These are phyloP conservation scores for Ceratobasidium sp. DNA, from an alignment of 1,284 basidiomycete species.

Conservation along the genomic window DNA sequence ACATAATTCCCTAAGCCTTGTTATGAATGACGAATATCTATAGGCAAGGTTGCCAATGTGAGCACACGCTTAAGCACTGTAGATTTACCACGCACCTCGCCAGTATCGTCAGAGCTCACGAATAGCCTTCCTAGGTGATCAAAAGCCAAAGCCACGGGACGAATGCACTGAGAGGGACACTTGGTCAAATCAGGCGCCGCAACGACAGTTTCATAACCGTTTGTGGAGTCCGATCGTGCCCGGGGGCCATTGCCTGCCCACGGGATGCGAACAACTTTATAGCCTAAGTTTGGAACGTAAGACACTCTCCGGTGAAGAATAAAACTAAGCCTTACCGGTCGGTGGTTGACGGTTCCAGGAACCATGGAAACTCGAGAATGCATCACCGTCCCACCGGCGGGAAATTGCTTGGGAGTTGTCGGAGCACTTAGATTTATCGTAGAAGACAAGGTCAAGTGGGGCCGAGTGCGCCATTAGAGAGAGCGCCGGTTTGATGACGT, in stretches of 20 bases:
- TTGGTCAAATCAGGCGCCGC: background rate
- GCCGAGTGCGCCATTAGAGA: constrained; percentile 16
- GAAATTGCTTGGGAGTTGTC: background rate
- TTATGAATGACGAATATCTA: background rate
- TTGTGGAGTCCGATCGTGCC: background rate
- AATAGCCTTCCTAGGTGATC: constrained; percentile 2
- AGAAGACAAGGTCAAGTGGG: constrained; percentile 33
- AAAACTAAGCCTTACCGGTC: constrained; percentile 14
- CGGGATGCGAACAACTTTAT: constrained; percentile 15
- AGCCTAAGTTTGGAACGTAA: background rate
- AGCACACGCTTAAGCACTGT: background rate
- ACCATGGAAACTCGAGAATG: constrained; percentile 34
- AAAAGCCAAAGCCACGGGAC: constrained; percentile 17
- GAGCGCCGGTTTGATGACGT: constrained; percentile 7
- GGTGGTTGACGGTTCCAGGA: constrained; percentile 30
- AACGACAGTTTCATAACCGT: constrained; percentile 14
- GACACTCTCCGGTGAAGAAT: background rate
- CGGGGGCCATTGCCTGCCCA: background rate
- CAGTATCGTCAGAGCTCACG: constrained; percentile 19
- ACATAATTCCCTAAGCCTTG: no score
- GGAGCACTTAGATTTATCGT: background rate
- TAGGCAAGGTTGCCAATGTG: background rate
- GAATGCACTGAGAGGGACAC: constrained; percentile 12
- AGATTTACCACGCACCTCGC: constrained; percentile 37
- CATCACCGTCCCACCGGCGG: constrained; percentile 24